Evolutionary conservation across 345 rosid genomes (phyloP), one percentile per base, ranked within the genome.

Genomic region (Raphanus raphanistrum): DNA sequence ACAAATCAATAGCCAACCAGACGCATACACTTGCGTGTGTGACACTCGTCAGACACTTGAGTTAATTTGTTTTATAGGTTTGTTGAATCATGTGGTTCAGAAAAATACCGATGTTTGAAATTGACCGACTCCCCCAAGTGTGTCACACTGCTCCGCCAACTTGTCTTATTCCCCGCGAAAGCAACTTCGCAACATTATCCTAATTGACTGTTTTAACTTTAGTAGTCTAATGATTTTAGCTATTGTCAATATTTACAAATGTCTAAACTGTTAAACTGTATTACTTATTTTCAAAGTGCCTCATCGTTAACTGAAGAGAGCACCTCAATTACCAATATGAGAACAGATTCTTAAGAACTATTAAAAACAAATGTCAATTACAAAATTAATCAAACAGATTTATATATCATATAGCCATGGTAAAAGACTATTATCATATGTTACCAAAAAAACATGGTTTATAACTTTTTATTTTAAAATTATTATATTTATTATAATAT

Each of bases 121-220:
- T 61, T 66, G 78, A 73, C 78, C 71, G 64, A 74, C 75, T 63
- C 25, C 55, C 59, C 55, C 75, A 73, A 79, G 66, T 61, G 60
- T 73, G 78, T 68, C 45, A 68, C 64, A 36, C 82, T 66, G 52
- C 69, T 67, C 52, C 27, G 50, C 74, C 74, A 68, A 68, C 75
- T 79, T 79, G 70, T 79, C 65, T n/a, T 25, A 68, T 50, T 73
- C 65, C 28, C 62, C 48, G 68, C 43, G 63, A 72, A 78, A 78
- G 78, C 70, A 67, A 36, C 57, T 66, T 48, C 62, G 63, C 69
- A 72, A 73, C 82, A 59, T 72, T 48, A 68, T 79, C 70, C 50
- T 61, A 73, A 79, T 79, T 79, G 82, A 79, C 73, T 59, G 2
- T 15, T 43, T 8, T 70, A 26, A 9, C 32, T 69, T 67, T 17